Evolutionary conservation across 371 early-diverging fungal species (phyloP), one percentile per base, ranked within the genome.

Genomic region (Mucor indicus): DNA sequence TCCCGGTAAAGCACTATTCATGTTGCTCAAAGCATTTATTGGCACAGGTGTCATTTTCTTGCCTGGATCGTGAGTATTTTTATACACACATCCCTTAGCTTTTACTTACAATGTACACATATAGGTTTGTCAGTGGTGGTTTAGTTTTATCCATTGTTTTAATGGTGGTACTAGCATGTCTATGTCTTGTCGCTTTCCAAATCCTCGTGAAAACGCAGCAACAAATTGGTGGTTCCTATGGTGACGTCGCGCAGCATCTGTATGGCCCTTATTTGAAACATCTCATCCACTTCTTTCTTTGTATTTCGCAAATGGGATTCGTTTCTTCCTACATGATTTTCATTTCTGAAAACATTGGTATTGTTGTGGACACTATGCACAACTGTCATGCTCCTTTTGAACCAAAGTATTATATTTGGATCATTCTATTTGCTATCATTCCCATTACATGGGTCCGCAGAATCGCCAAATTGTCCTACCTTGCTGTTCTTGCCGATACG

Each of bases 301-400:
- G 85, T 41, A 30, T 93, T 17, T 83, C 87, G 21, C 93, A 87
- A 66, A 78, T 85, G 47, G 92, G 92, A 5, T 91, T 90, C 48
- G 84, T 86, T 32, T 78, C 87, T 21, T 90, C 92, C 11, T 92
- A 92, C 55, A 69, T 86, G 25, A 88, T 93, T 25, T 93, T 92
- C 55, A 84, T 93, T 12, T 86, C 90, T 2, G 85, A 87, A 58
- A 93, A 89, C 65, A 69, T 86, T 47, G 78, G 83, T 29, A 78
- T 84, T 29, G 68, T 89, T 10, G 63, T 84, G 24, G 77, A 81
- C 53, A 67, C 77, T 11, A 55, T 83, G 7, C 68, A 86, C 16
- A 61, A 83, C 30, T 87, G 89, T 42, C 51, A 58, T n/a, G 47
- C 69, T 11, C 63, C 75, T 33, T 66, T 79, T 30, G 62, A 69